Conservation (phyloP, 2,329 filamentous ascomycete genomes). For the Talaromyces verruculosus region DNA sequence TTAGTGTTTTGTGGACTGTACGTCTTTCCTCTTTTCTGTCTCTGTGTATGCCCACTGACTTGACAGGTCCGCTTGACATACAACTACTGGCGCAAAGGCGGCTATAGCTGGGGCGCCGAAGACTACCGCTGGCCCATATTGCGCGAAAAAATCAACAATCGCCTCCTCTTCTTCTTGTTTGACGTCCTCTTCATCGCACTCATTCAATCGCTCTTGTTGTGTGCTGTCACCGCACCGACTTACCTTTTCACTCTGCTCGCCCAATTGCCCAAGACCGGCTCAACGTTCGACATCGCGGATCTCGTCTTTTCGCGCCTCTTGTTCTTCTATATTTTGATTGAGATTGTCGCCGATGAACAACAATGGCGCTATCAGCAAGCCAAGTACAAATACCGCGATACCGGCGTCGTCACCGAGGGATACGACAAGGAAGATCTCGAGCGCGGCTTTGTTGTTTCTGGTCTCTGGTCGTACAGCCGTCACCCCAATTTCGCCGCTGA, state of each 20-base stretch:
- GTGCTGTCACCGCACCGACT: slow-evolving; percentile 73
- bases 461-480: slow-evolving; percentile 82
- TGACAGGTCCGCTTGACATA: slow-evolving; percentile 76
- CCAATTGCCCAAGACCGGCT: slow-evolving; percentile 56
- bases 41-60: neutral
- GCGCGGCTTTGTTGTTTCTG: slow-evolving; percentile 80
- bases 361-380: slow-evolving; percentile 88
- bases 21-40: slow-evolving; percentile 32
- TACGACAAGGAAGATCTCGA: slow-evolving; percentile 73
- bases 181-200: slow-evolving; percentile 89
- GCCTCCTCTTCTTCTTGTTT: slow-evolving; percentile 79
- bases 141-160: slow-evolving; percentile 63
- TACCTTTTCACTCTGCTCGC: slow-evolving; percentile 78
- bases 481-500: slow-evolving; percentile 96
- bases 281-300: slow-evolving; percentile 61
- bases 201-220: slow-evolving; percentile 78
- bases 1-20: slow-evolving; percentile 78
- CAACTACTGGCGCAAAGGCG: slow-evolving; percentile 96
- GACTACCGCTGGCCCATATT: slow-evolving; percentile 92
- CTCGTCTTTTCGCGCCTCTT: slow-evolving; percentile 56
- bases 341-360: slow-evolving; percentile 85
- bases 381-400: slow-evolving; percentile 72
- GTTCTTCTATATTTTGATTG: slow-evolving; percentile 59
- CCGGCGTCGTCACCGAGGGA: slow-evolving; percentile 65
- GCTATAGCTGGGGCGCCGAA: slow-evolving; percentile 83